These are phyloP conservation scores for Aplosporella prunicola DNA, from an alignment of 2,329 filamentous ascomycete genomes.

Conservation along the genomic window DNA sequence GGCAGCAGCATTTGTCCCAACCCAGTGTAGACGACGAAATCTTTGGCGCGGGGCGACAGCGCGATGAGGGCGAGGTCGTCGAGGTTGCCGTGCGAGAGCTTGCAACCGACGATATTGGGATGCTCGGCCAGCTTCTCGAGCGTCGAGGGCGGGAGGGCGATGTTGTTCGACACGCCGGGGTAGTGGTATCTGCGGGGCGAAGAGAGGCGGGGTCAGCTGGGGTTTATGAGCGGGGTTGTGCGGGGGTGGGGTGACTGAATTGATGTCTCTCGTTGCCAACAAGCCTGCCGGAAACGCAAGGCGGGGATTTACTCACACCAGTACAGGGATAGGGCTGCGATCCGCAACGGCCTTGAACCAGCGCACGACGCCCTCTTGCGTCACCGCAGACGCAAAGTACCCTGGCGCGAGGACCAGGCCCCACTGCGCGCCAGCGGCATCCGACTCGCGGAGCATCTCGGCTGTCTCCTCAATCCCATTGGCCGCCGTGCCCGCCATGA, in stretches of 20 bases:
- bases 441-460: constrained; percentile 41
- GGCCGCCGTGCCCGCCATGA: constrained; percentile 50
- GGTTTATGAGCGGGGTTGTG: too few relatives aligned
- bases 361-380: neutral
- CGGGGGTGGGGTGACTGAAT: too few relatives aligned
- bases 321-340: constrained; percentile 44
- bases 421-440: constrained; percentile 45
- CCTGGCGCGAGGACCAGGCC: constrained; percentile 44
- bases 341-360: constrained; percentile 51
- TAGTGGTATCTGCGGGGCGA: constrained; percentile 45
- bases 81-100: constrained; percentile 54
- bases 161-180: constrained; percentile 53
- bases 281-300: too few relatives aligned
- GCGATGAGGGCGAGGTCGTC: constrained; percentile 49
- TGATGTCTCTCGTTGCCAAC: too few relatives aligned
- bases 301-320: constrained; percentile 46
- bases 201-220: too few relatives aligned
- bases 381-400: constrained; percentile 9
- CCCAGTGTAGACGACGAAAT: constrained; percentile 51
- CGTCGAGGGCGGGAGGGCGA: constrained; percentile 45
- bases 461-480: constrained; percentile 50
- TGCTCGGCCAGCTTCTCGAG: constrained; percentile 47
- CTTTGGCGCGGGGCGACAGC: constrained; percentile 45
- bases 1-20: constrained; percentile 53
- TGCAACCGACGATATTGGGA: constrained; percentile 54